phyloP scores from a whole-genome alignment of 208 protist species.

The Trypanosoma scelopori region DNA sequence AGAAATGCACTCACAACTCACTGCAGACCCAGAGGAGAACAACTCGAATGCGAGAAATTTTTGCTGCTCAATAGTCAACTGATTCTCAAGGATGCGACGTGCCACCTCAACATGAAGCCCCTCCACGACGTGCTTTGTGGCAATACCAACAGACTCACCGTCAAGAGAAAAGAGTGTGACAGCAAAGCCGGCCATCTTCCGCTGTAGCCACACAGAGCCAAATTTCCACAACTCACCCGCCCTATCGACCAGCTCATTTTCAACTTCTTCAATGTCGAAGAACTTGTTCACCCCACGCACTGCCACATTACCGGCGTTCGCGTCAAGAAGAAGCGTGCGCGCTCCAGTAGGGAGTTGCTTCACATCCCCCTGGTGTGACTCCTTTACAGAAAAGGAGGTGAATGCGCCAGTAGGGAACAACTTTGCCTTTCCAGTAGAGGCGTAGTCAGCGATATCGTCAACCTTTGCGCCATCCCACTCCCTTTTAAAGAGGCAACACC shows the following conservation, averaged over 20 bases:
- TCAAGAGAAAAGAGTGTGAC: slow-evolving; percentile 82
- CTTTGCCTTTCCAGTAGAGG: slow-evolving; percentile 30
- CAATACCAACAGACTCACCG: slow-evolving; percentile 49
- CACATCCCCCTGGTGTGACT: slow-evolving; percentile 65
- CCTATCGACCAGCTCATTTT: slow-evolving; percentile 38
- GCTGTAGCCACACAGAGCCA: slow-evolving; percentile 56
- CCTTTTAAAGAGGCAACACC: slow-evolving; percentile 21
- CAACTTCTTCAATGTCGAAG: slow-evolving; percentile 62
- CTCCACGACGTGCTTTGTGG: slow-evolving; percentile 81
- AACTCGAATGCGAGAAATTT: slow-evolving; percentile 48
- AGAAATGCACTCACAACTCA: slow-evolving; percentile 76
- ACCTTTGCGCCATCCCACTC: slow-evolving; percentile 25
- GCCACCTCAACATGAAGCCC: slow-evolving; percentile 78
- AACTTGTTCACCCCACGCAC: slow-evolving; percentile 90
- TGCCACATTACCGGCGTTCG: slow-evolving; percentile 49
- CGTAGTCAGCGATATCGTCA: slow-evolving; percentile 14
- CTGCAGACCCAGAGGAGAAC: slow-evolving; percentile 32
- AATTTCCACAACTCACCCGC: slow-evolving; percentile 33
- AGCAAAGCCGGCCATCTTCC: slow-evolving; percentile 89
- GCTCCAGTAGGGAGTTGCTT: slow-evolving; percentile 70
- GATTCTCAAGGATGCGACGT: slow-evolving; percentile 30
- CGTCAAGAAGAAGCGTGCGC: slow-evolving; percentile 63
- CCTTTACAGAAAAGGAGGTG: slow-evolving; percentile 73
- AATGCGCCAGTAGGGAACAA: slow-evolving; percentile 32
- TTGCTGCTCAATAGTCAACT: slow-evolving; percentile 38